Evolutionary conservation across 352 stramenopile species (phyloP), one percentile per base, ranked within the genome.

Genomic region (Pythium aristosporum): DNA sequence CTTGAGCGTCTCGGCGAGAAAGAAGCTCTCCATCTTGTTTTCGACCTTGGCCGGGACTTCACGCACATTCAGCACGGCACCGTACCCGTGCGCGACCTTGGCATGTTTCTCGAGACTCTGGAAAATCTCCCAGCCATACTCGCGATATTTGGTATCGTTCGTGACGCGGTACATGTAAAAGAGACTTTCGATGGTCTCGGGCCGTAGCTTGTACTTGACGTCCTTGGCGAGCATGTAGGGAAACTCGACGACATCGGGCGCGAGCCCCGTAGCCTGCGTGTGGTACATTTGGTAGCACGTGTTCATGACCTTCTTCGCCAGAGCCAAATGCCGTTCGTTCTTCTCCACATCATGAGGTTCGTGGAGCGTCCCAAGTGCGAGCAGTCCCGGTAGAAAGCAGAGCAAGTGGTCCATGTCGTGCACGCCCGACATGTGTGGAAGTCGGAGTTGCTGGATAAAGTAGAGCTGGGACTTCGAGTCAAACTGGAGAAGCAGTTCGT

Each of bases 41-140:
- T 98, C 84, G n/a, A 90, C 82, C 34, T 63, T 52, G 21, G 75
- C 54, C 5, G 72, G 71, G 34, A 88, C 43, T 47, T 87, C 32
- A 2, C 69, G 75, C 23, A 89, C 78, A 57, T 92, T 65, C 23
- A 71, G 10, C 41, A 89, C 54, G 50, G 77, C 77, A 12, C 89
- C 96, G 67, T 98, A 99, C 6, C 87, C 96, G 67, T 83, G 82
- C 23, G 86, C 74, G 21, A 89, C 90, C 72, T 94, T 94, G 64
- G 94, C 95, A 65, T 98, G 81, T 23, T 80, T 81, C 60, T 99
- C 96, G 49, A 99, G 91, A 2, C 90, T 67, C 63, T 94, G 63
- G 63, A 98, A 99, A 43, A 99, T 95, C 61, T 98, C 81, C 92
- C 96, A 99, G 41, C 94, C 93, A 74, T 93, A 98, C 48, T 99